Conservation (phyloP, 306 rosid species). For the Dicorynia guianensis region DNA sequence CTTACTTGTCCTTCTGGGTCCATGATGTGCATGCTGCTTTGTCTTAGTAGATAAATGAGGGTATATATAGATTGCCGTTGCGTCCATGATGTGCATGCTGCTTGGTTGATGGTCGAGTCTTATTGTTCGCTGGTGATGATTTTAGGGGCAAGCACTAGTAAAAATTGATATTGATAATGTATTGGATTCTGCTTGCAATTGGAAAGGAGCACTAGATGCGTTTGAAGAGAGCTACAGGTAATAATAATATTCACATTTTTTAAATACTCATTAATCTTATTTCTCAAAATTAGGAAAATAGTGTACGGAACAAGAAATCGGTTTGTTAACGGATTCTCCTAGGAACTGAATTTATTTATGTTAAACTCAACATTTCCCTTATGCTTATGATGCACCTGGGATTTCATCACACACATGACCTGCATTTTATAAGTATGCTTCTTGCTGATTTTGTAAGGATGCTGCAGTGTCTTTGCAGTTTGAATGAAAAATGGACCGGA, state of each 20-base stretch:
- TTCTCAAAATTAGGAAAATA: slow-evolving; percentile 18
- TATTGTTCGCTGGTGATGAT: slow-evolving; percentile 44
- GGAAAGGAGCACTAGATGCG: slow-evolving; percentile 72
- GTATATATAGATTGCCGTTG: not conserved
- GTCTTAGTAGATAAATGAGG: too few species aligned
- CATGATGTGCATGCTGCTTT: slow-evolving; percentile 32
- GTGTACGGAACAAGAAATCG: slow-evolving; percentile 23
- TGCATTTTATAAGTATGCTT: not conserved
- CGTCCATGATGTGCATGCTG: slow-evolving; percentile 27
- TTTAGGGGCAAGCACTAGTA: slow-evolving; percentile 84
- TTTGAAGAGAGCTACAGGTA: slow-evolving; percentile 85
- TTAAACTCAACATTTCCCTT: not conserved
- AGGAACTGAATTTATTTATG: slow-evolving; percentile 15
- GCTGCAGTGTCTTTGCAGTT: slow-evolving; percentile 18
- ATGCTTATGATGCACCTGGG: not conserved
- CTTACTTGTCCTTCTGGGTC: not conserved
- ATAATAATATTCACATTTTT: slow-evolving; percentile 4
- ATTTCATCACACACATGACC: slow-evolving; percentile 26
- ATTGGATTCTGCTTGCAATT: slow-evolving; percentile 73
- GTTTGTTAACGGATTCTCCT: slow-evolving; percentile 12
- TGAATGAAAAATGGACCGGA: slow-evolving; percentile 19
- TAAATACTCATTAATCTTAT: slow-evolving; percentile 26
- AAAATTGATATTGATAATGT: slow-evolving; percentile 76
- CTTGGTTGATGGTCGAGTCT: slow-evolving; percentile 33
- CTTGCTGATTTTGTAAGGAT: not conserved